Base-by-base conservation (phyloP, 495 filamentous ascomycete species). In the Articulospora tetracladia region DNA sequence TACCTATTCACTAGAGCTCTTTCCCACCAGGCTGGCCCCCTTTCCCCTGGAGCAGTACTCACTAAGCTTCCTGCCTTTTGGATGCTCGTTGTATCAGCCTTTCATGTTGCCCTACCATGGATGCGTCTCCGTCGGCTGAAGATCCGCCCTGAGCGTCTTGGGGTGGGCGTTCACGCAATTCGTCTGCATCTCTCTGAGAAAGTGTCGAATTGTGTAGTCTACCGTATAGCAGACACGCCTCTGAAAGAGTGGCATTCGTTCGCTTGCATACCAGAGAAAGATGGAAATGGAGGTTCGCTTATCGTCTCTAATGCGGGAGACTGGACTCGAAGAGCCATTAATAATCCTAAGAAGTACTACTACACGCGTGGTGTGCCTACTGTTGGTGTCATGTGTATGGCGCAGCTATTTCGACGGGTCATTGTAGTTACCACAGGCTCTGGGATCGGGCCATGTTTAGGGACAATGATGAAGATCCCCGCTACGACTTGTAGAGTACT, bases 361-460 rank as follows among this genome's bases (percentile, higher is more conserved):
- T 91, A 83, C 78, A 67, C 75, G 0, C 54, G 58, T 19, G 63
- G 63, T 39, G 69, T 77, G 0, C 79, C 79, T 1, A 78, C 86
- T 32, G 83, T 82, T 61, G 90, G 90, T 55, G 84, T 93, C 32
- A 81, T 91, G 60, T 87, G 88, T 69, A 79, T 87, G 39, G 87
- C 89, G 54, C 77, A 78, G 15, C 73, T 93, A 0, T 95, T 92
- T 76, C 69, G 73, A 44, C 76, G 77, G 6, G 79, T 90, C 47
- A 79, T 95, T 26, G 74, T 95, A 50, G 85, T 95, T n/a, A 86
- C 87, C 1, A 95, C 91, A 0, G 91, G 91, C 17, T 92, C 89
- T 7, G 91, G 91, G 27, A 93, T 95, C 58, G 91, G 64, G 2
- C 64, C 64, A 7, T 66, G 64, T 58, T 39, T 66, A 20, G 59